Percentiles rank a stretch among this genome's conserved stretches.
These are phyloP conservation scores for Apiospora saccharicola DNA, from an alignment of 2,329 filamentous ascomycete genomes.

Conservation along the genomic window DNA sequence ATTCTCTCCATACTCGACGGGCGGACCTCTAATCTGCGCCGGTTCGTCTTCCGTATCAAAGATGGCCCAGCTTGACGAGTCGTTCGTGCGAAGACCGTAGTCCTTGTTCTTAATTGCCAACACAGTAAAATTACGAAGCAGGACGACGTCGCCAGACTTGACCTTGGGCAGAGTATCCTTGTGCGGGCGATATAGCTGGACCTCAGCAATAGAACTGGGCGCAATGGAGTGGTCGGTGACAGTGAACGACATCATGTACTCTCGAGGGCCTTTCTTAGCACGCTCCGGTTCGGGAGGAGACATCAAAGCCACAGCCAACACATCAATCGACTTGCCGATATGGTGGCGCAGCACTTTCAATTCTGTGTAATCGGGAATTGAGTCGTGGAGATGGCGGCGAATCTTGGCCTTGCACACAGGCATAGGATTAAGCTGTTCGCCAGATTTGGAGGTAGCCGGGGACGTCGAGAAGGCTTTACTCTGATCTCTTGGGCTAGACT, in stretches of 20 bases:
- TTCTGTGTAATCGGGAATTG: conserved; percentile 59
- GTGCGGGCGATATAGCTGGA: conserved; percentile 66
- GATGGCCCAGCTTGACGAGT: conserved; percentile 67
- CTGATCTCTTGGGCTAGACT: conserved; percentile 29
- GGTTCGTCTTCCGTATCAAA: conserved; percentile 56
- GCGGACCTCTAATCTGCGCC: conserved; percentile 65
- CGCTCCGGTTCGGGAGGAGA: conserved; percentile 59
- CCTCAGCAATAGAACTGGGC: conserved; percentile 58
- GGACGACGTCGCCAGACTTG: conserved; percentile 62
- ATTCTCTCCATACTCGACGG: conserved; percentile 60
- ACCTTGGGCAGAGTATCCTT: conserved; percentile 63
- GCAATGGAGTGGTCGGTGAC: conserved; percentile 64
- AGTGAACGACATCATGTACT: conserved; percentile 66
- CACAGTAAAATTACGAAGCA: conserved; percentile 64
- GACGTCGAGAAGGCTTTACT: conserved; percentile 25
- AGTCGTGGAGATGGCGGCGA: conserved; percentile 53
- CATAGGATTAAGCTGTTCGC: conserved; percentile 41
- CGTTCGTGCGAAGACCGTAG: conserved; percentile 63
- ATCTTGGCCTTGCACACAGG: conserved; percentile 55
- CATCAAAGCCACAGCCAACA: conserved; percentile 62
- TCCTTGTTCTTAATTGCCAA: conserved; percentile 61
- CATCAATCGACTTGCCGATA: conserved; percentile 57
- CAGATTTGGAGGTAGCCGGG: conserved; percentile 28
- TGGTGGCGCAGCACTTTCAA: conserved; percentile 61
- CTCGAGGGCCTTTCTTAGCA: conserved; percentile 63